Percentiles rank a stretch among this genome's conserved stretches.
These are phyloP conservation scores for Candida golubevii DNA, from an alignment of 805 yeast species.

Conservation along the genomic window DNA sequence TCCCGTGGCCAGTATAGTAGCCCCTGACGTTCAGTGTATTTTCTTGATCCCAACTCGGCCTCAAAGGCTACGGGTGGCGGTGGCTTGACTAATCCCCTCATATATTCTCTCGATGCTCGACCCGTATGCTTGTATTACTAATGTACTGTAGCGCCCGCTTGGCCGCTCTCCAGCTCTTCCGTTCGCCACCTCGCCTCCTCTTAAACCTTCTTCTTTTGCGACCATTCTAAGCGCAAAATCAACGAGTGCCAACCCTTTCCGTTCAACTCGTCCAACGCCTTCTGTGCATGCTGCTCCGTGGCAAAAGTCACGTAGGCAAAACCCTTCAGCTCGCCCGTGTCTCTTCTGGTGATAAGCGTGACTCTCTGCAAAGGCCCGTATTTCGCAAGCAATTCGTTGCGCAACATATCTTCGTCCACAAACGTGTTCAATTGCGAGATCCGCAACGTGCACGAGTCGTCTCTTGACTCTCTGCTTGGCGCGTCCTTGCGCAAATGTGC, in stretches of 20 bases:
- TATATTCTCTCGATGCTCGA: too few relatives aligned
- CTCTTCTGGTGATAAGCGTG: slow-evolving; percentile 83
- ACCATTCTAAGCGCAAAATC: slow-evolving; percentile 55
- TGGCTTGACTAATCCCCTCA: too few relatives aligned
- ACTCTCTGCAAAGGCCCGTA: slow-evolving; percentile 71
- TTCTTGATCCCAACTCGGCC: too few relatives aligned
- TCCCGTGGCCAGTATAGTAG: too few relatives aligned
- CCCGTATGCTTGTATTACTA: too few relatives aligned
- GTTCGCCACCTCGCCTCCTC: neutral
- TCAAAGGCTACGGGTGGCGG: too few relatives aligned
- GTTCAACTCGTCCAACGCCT: slow-evolving; percentile 69
- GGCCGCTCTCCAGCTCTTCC: too few relatives aligned
- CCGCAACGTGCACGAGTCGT: slow-evolving; percentile 83
- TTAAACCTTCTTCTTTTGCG: slow-evolving; percentile 39
- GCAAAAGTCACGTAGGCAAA: slow-evolving; percentile 88
- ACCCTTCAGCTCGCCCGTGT: slow-evolving; percentile 92
- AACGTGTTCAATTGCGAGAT: slow-evolving; percentile 85
- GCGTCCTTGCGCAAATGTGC: slow-evolving; percentile 45
- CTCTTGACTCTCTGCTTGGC: slow-evolving; percentile 52
- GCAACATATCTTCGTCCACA: slow-evolving; percentile 77
- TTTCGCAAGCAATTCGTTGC: slow-evolving; percentile 62
- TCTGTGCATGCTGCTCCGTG: slow-evolving; percentile 63
- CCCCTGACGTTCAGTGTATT: too few relatives aligned
- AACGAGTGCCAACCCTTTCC: slow-evolving; percentile 91
- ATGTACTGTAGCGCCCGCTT: too few relatives aligned